phyloP scores from a whole-genome alignment of 805 yeast genomes.

The Starmerella etchellsii region DNA sequence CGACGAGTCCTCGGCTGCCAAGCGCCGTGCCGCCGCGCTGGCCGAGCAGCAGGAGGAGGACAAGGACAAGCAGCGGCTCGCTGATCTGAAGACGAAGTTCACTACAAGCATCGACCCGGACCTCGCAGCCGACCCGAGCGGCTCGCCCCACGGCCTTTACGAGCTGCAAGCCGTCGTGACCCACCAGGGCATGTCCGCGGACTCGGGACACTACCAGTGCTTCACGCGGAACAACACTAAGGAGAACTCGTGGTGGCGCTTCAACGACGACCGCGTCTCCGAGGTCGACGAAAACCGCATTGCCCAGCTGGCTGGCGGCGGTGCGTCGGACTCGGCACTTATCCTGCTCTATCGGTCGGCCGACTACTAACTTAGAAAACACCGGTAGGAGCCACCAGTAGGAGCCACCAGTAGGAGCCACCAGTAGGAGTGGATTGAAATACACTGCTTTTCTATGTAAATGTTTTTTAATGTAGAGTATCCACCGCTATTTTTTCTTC shows the following conservation, averaged over 20 bases:
- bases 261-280: slow-evolving; percentile 82
- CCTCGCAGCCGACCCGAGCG: slow-evolving; percentile 37
- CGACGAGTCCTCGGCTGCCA: slow-evolving; percentile 4
- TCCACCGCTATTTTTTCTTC: no score
- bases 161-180: slow-evolving; percentile 74
- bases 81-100: slow-evolving; percentile 22
- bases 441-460: no score
- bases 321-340: slow-evolving; percentile 90
- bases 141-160: slow-evolving; percentile 79
- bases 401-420: no score
- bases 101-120: slow-evolving; percentile 31
- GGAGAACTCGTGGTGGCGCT: slow-evolving; percentile 83
- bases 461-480: no score
- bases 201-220: slow-evolving; percentile 93
- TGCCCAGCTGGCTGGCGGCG: slow-evolving; percentile 87
- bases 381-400: no score
- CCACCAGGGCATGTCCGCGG: slow-evolving; percentile 91
- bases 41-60: slow-evolving; percentile 12
- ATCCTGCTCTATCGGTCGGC: slow-evolving; percentile 74
- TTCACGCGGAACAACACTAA: slow-evolving; percentile 53
- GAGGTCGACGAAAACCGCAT: slow-evolving; percentile 68
- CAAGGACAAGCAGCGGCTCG: slow-evolving; percentile 15
- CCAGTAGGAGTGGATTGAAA: no score
- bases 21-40: slow-evolving; percentile 17
- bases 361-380: slow-evolving; percentile 29